Conservation (phyloP, 148 eudicot genomes). For the Euryodendron excelsum region DNA sequence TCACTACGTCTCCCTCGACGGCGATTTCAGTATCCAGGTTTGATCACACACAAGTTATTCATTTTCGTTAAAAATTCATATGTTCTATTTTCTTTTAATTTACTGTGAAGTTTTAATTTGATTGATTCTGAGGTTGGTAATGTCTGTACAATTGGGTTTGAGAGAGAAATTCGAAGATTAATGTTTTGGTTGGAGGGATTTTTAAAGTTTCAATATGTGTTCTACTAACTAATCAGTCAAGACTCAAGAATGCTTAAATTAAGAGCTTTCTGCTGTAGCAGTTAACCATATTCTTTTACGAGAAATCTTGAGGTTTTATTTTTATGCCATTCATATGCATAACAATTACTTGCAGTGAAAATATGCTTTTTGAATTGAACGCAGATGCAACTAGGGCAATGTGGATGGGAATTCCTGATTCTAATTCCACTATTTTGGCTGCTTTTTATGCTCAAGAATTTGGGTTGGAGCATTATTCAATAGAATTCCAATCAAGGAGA, state of each 20-base stretch:
- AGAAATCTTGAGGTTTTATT: background rate
- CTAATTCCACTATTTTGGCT: background rate
- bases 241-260: too few relatives aligned
- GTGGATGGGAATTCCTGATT: background rate
- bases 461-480: background rate
- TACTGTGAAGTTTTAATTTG: background rate
- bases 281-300: background rate
- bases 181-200: too few relatives aligned
- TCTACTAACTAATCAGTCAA: background rate
- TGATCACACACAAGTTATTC: background rate
- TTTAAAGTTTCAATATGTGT: background rate
- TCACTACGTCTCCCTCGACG: constrained; percentile 79
- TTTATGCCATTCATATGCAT: background rate
- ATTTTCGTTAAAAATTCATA: too few relatives aligned
- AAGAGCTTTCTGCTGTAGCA: background rate
- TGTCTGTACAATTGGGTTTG: too few relatives aligned
- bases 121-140: background rate
- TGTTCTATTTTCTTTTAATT: background rate
- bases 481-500: background rate
- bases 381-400: background rate
- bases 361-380: background rate
- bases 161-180: background rate
- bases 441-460: background rate
- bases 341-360: background rate
- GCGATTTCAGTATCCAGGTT: constrained; percentile 94